Conservation (phyloP, 1,139 yeast species). For the Scheffersomyces segobiensis region DNA sequence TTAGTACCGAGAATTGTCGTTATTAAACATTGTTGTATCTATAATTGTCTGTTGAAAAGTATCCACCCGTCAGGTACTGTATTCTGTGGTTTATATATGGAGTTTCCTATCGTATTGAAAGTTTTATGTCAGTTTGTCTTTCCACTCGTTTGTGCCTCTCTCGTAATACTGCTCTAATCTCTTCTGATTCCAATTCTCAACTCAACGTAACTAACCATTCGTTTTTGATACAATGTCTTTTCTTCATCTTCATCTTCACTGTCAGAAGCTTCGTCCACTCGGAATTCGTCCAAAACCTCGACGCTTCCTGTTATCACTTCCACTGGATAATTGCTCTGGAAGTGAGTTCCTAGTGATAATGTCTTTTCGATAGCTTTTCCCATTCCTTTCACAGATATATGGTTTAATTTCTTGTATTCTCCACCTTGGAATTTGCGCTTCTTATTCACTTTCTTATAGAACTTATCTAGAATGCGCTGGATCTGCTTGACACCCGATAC, state of each 20-base stretch:
- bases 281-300: constrained; percentile 64
- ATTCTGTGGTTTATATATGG: too few species aligned
- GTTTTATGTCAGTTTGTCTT: neutral
- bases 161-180: constrained; percentile 7
- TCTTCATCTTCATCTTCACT: constrained; percentile 29
- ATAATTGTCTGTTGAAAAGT: neutral
- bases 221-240: constrained; percentile 43
- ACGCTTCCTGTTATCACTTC: constrained; percentile 59
- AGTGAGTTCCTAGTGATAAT: constrained; percentile 51
- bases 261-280: constrained; percentile 16
- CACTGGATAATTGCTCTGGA: constrained; percentile 48
- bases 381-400: constrained; percentile 63
- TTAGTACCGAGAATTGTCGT: neutral
- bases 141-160: neutral
- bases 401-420: constrained; percentile 38
- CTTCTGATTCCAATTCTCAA: constrained; percentile 46
- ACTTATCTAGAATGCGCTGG: constrained; percentile 44
- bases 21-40: too few species aligned
- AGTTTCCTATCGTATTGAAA: neutral
- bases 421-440: constrained; percentile 39
- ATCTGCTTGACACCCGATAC: constrained; percentile 62
- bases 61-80: neutral
- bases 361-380: constrained; percentile 63
- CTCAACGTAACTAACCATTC: constrained; percentile 63
- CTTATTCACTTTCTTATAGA: constrained; percentile 28